These are phyloP conservation scores for Tylopilus intermedius DNA, from an alignment of 768 basidiomycete genomes.

Conservation along the genomic window DNA sequence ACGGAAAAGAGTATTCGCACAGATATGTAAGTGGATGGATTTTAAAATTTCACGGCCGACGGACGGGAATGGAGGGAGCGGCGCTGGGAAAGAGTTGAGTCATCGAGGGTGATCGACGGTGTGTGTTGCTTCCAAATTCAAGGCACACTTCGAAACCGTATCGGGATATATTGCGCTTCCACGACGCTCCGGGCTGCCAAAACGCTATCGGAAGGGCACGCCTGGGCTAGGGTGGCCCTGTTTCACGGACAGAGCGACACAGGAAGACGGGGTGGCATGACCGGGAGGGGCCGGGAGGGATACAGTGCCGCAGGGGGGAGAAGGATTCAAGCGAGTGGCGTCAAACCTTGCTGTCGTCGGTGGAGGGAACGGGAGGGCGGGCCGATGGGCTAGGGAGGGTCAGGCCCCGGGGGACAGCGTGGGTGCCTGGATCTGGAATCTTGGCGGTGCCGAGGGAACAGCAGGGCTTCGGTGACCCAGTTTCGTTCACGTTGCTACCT, in stretches of 20 bases:
- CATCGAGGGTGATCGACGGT: slow-evolving; percentile 30
- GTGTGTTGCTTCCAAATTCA: slow-evolving; percentile 20
- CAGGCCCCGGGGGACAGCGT: slow-evolving; percentile 11
- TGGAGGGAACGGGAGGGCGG: slow-evolving; percentile 16
- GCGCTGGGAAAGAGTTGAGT: slow-evolving; percentile 10
- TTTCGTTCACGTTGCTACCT: slow-evolving; percentile 31
- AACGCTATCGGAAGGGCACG: not conserved
- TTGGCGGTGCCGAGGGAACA: slow-evolving; percentile 43
- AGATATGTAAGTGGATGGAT: not conserved
- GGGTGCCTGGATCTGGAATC: slow-evolving; percentile 38
- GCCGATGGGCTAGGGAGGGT: slow-evolving; percentile 8
- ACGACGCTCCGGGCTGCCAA: not conserved
- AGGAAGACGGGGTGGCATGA: not conserved
- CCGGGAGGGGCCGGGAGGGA: slow-evolving; percentile 13
- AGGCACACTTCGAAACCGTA: slow-evolving; percentile 26
- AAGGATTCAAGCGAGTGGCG: slow-evolving; percentile 21
- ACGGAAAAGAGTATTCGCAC: not conserved
- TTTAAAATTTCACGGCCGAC: slow-evolving; percentile 8
- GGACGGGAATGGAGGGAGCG: slow-evolving; percentile 5
- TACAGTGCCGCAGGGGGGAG: not conserved
- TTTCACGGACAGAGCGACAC: slow-evolving; percentile 7
- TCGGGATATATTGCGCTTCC: slow-evolving; percentile 18
- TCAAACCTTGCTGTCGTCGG: slow-evolving; percentile 15
- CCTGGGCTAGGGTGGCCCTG: slow-evolving; percentile 2
- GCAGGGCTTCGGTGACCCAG: slow-evolving; percentile 24